A percentile compares a stretch with the other conserved stretches of the same genome.
These are phyloP conservation scores for Oropetium thomaeum DNA, from an alignment of 176 grass and related monocot genomes.

Conservation along the genomic window DNA sequence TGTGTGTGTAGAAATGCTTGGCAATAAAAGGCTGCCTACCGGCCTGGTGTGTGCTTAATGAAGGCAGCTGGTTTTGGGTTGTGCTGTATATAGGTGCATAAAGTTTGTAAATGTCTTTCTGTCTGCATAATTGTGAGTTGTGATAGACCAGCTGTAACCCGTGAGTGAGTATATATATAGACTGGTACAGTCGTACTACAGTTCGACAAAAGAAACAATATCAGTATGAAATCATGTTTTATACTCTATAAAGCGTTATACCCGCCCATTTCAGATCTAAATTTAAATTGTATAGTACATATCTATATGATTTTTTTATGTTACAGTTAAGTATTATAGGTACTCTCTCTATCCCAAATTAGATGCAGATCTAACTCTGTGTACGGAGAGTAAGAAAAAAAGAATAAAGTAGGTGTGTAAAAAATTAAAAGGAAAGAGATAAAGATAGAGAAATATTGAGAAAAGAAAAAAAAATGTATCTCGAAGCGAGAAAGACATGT, in stretches of 20 bases:
- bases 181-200: neutral
- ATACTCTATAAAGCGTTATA: neutral
- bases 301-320: no score
- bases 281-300: neutral
- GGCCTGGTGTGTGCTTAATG: neutral
- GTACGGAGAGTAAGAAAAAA: no score
- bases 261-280: no score
- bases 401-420: no score
- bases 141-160: neutral
- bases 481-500: no score
- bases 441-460: no score
- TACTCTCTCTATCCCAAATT: no score
- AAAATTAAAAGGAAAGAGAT: no score
- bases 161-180: neutral
- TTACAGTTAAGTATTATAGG: no score
- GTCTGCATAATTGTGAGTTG: neutral
- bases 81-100: neutral
- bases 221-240: neutral
- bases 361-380: no score
- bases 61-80: constrained; percentile 23
- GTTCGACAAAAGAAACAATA: neutral
- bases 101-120: neutral
- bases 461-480: no score
- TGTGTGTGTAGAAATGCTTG: neutral
- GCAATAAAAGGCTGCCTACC: constrained; percentile 22